phyloP scores from a whole-genome alignment of 805 yeast species.

The Candida koratica region DNA sequence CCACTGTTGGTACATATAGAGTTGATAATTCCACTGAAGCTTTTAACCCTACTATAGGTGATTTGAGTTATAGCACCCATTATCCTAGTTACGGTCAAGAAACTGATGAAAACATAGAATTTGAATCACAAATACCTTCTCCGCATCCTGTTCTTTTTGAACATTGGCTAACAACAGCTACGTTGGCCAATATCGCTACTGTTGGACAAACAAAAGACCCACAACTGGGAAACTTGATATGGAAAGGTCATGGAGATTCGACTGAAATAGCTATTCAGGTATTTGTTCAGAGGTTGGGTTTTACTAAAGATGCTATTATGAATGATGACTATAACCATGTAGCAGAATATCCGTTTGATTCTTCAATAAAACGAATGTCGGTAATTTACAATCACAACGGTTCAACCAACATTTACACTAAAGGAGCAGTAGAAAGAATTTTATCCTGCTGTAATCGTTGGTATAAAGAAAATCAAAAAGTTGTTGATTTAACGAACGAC shows the following conservation, averaged over 20 bases:
- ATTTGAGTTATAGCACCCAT: conserved; percentile 26
- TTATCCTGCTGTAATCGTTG: conserved; percentile 53
- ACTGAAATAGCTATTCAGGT: conserved; percentile 88
- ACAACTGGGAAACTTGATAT: conserved; percentile 25
- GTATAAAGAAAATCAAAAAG: conserved; percentile 31
- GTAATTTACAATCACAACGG: conserved; percentile 44
- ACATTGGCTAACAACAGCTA: conserved; percentile 31
- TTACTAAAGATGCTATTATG: conserved; percentile 43
- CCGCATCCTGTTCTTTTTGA: conserved; percentile 19
- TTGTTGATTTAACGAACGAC: conserved; percentile 34
- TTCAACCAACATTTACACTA: conserved; percentile 42
- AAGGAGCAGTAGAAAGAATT: conserved; percentile 77
- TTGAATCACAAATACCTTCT: conserved; percentile 24
- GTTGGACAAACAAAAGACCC: conserved; percentile 28
- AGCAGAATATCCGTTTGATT: conserved; percentile 72
- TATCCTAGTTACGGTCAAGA: conserved; percentile 29
- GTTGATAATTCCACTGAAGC: conserved; percentile 33
- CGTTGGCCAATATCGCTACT: conserved; percentile 41
- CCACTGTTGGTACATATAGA: conserved; percentile 29
- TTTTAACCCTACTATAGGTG: conserved; percentile 40
- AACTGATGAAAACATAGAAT: conserved; percentile 37
- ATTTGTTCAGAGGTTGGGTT: conserved; percentile 56
- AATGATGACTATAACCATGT: conserved; percentile 38
- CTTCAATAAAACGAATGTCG: conserved; percentile 70
- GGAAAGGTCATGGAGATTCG: conserved; percentile 68